Conservation (phyloP, 1,284 basidiomycete genomes). For the Naganishia liquefaciens region DNA sequence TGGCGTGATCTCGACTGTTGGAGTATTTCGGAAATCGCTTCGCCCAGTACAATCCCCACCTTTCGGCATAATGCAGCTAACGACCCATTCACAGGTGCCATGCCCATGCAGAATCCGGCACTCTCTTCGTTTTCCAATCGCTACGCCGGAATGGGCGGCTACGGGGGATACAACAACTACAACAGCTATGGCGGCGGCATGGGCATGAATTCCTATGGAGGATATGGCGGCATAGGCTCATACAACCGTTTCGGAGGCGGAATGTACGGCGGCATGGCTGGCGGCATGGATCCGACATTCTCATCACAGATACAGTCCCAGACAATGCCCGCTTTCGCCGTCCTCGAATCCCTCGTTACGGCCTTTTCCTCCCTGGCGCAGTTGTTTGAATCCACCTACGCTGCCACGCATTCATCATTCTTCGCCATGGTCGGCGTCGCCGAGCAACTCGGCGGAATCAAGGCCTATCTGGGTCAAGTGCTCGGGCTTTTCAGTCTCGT, state of each 20-base stretch:
- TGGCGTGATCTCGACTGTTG: no score
- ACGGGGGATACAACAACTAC: constrained; percentile 15
- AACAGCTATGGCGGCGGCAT: constrained; percentile 48
- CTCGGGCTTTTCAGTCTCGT: constrained; percentile 87
- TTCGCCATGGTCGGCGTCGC: constrained; percentile 98
- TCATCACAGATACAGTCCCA: constrained; percentile 84
- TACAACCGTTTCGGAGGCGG: constrained; percentile 24
- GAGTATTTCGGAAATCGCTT: no score
- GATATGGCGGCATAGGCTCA: constrained; percentile 44
- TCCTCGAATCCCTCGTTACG: constrained; percentile 91
- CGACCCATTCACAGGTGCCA: background rate
- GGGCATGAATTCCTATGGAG: constrained; percentile 51
- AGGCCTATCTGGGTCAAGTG: constrained; percentile 90
- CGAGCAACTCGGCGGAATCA: constrained; percentile 88
- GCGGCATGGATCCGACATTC: constrained; percentile 61
- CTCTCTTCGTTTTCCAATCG: constrained; percentile 26
- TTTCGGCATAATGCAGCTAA: background rate
- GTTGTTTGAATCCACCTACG: constrained; percentile 96
- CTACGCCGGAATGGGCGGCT: constrained; percentile 24
- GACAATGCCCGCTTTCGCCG: constrained; percentile 88
- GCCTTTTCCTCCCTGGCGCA: constrained; percentile 95
- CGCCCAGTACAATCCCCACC: no score
- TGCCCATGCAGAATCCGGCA: constrained; percentile 20
- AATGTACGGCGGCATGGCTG: constrained; percentile 28
- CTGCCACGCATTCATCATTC: constrained; percentile 97